Base-by-base conservation (phyloP, 164 flowering plant species). In the Brasenia schreberi region DNA sequence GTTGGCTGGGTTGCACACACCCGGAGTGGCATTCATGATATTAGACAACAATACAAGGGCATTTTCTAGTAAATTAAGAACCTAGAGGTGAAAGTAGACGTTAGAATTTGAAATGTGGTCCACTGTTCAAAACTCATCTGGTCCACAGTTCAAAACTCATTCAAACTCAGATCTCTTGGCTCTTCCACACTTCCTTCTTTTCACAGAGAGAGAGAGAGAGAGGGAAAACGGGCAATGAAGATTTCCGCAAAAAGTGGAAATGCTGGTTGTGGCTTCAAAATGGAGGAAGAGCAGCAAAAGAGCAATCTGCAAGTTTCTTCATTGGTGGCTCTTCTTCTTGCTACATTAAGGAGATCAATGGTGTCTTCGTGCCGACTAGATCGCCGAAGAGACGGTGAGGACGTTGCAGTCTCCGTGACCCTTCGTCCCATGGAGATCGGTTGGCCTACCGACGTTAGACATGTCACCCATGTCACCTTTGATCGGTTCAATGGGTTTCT, bases 401-500 rank as follows among this genome's bases (percentile, higher is more conserved):
- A 61, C 23, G 56, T 49, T 14, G 56, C 56, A 9, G 81, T 78
- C 0, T 70, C 78, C 62, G 77, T 90, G 4, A 53, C 85, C 42
- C 81, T 83, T 42, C 83, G 77, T 23, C 75, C 80, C 5, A 84
- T 92, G 89, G 99, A 95, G 44, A 92, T 95, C 58, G 96, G 99
- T 5, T 88, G 93, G 88, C 99, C 99, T 0, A 92, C 97, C 0
- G 82, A 95, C 66, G 99, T 95, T 5, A 83, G 78, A 17, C 99
- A 95, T 72, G 75, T 92, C 0, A 77, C 96, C 43, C 99, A 95
- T 65, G 99, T 95, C 42, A 95, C 99, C 7, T 95, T 95, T 56
- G 99, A 95, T 64, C 80, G 97, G 6, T 95, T 92, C 75, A 76
- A 95, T 65, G 99, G 99, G 0, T 95, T 95, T 71, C 79, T 89